Evolutionary conservation across 2,329 filamentous ascomycete genomes (phyloP), one percentile per base, ranked within the genome.

Genomic region (Xylaria sp.): DNA sequence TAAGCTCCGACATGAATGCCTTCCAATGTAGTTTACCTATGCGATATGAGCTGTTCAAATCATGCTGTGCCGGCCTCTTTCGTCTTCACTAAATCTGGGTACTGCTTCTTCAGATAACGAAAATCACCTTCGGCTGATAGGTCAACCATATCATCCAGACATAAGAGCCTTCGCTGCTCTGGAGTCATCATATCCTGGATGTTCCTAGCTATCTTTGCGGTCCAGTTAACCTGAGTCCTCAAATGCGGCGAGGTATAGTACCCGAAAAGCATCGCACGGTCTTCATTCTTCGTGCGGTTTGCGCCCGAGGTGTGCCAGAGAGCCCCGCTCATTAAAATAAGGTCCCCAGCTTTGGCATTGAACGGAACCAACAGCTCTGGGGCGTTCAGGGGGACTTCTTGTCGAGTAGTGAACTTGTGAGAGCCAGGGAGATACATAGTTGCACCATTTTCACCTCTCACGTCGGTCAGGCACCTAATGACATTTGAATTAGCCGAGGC

Each of bases 231-330:
- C 71, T 79, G 77, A 21, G 77, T 75, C 18, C 76, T 65, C 53
- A 79, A 59, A 62, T 75, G 77, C 1, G 76, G 70, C 13, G 71
- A 72, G 40, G 76, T 78, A 61, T 80, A 80, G 50, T 77, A 78
- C 9, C 73, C 78, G 60, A 80, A 79, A 10, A 79, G 32, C 47
- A 79, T 50, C 27, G 78, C 78, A 1, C 78, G 71, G 42, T 80
- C 77, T 63, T 77, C 63, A 35, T 78, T 75, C 59, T 74, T 69
- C 0, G 78, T 78, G 23, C 77, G 72, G 50, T 80, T 79, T 44
- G 68, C 63, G 23, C 78, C 78, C 9, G 69, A 74, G 2, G 78
- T 80, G 47, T 79, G 78, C 78, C 78, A 79, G 2, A 80, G 73
- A 0, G 75, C 70, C 0, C 78, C 78, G 40, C 79, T 76, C 77